These are phyloP conservation scores for Podila minutissima DNA, from an alignment of 192 early-diverging fungal species.

Conservation along the genomic window DNA sequence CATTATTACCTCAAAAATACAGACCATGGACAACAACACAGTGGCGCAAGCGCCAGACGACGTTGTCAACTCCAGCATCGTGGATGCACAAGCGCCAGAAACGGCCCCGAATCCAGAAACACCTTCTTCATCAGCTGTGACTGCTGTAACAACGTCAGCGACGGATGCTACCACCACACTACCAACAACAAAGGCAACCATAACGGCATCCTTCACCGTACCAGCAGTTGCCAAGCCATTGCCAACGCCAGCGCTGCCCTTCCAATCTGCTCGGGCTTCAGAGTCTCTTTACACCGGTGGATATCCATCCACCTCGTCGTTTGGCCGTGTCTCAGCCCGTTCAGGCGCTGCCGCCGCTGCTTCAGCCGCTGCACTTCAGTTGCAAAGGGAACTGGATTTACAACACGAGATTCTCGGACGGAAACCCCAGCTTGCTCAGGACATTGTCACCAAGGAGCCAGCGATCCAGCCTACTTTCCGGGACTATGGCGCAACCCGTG, in stretches of 20 bases:
- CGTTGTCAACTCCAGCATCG: not conserved
- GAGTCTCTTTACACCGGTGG: constrained; percentile 39
- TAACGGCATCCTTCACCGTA: constrained; percentile 41
- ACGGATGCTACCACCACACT: not conserved
- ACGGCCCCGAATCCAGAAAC: not conserved
- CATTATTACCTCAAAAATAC: not conserved
- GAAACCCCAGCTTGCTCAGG: constrained; percentile 48
- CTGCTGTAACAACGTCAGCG: not conserved
- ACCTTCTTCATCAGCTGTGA: not conserved
- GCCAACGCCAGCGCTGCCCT: constrained; percentile 39
- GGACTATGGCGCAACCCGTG: constrained; percentile 49
- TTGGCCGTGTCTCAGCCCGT: constrained; percentile 20
- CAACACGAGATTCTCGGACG: constrained; percentile 47
- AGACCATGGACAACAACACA: not conserved
- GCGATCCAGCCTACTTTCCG: constrained; percentile 37
- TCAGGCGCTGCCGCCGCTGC: constrained; percentile 42
- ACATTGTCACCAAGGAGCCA: constrained; percentile 43
- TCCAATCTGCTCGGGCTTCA: constrained; percentile 47
- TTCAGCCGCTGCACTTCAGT: constrained; percentile 37
- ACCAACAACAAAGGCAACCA: constrained; percentile 2
- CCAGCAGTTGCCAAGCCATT: constrained; percentile 48
- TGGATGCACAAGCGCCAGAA: not conserved
- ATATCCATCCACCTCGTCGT: constrained; percentile 17
- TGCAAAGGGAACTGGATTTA: constrained; percentile 34
- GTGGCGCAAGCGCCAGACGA: not conserved